phyloP scores from a whole-genome alignment of 495 filamentous ascomycete species.

The Geopyxis carbonaria region DNA sequence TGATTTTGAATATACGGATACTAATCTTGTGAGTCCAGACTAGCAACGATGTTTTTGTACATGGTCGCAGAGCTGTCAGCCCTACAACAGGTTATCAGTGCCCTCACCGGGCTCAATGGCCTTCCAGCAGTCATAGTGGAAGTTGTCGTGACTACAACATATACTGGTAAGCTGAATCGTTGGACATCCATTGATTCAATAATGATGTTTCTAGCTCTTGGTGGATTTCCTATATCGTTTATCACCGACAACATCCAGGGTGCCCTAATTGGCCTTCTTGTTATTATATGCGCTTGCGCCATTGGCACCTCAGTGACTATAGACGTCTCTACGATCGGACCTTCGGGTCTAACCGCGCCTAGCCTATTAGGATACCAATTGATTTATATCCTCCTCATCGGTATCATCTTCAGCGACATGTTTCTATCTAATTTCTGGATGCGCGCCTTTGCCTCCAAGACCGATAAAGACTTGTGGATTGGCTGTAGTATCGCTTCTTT shows the following conservation, averaged over 20 bases:
- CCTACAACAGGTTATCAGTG: constrained; percentile 51
- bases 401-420: constrained; percentile 60
- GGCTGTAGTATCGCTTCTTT: constrained; percentile 47
- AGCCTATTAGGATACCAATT: constrained; percentile 59
- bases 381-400: constrained; percentile 57
- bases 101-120: constrained; percentile 53
- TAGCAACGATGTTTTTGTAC: constrained; percentile 64
- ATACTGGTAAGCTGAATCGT: constrained; percentile 42
- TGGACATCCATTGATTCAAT: background rate
- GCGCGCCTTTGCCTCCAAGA: constrained; percentile 61
- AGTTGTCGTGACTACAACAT: constrained; percentile 54
- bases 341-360: constrained; percentile 41
- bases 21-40: constrained; percentile 14
- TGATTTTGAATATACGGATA: background rate
- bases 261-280: constrained; percentile 48
- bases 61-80: constrained; percentile 66
- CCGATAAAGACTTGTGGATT: constrained; percentile 56
- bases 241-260: constrained; percentile 65
- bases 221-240: constrained; percentile 62
- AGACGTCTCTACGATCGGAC: constrained; percentile 43
- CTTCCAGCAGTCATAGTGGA: constrained; percentile 59
- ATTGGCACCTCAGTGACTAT: constrained; percentile 54
- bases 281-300: constrained; percentile 52
- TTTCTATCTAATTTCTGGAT: constrained; percentile 67
- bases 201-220: constrained; percentile 36